Conservation (phyloP, 441 rosid genomes). For the Lepidium campestre region DNA sequence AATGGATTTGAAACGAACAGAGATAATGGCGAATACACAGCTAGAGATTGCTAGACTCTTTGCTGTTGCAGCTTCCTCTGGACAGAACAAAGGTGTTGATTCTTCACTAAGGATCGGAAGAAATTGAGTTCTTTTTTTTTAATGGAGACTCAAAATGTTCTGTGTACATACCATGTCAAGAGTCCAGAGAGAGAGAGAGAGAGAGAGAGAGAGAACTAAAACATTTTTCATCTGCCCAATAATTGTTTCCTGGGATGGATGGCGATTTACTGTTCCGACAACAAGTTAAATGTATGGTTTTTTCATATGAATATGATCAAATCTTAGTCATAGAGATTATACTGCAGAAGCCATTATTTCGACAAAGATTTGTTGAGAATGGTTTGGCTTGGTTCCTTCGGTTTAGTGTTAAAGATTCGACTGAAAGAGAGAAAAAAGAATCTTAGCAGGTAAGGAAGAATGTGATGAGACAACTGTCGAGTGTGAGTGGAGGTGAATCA, state of each 20-base stretch:
- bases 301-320: neutral
- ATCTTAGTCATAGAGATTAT: neutral
- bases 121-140: constrained; percentile 26
- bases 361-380: neutral
- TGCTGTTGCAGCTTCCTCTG: constrained; percentile 38
- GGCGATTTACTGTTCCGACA: neutral
- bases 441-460: neutral
- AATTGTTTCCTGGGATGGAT: neutral
- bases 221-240: neutral
- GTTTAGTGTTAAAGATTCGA: neutral
- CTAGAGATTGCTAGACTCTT: constrained; percentile 83
- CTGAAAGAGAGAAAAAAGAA: neutral
- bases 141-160: neutral
- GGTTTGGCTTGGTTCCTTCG: neutral
- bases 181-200: neutral
- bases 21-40: constrained; percentile 86
- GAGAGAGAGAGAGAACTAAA: neutral
- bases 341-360: too few relatives aligned
- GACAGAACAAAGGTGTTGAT: constrained; percentile 46
- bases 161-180: neutral
- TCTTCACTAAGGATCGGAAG: constrained; percentile 83
- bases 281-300: neutral
- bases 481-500: neutral
- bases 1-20: constrained; percentile 84
- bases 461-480: neutral